Evolutionary conservation across 352 stramenopile genomes (phyloP), one percentile per base, ranked within the genome.

Genomic region (Peronospora tabacina): DNA sequence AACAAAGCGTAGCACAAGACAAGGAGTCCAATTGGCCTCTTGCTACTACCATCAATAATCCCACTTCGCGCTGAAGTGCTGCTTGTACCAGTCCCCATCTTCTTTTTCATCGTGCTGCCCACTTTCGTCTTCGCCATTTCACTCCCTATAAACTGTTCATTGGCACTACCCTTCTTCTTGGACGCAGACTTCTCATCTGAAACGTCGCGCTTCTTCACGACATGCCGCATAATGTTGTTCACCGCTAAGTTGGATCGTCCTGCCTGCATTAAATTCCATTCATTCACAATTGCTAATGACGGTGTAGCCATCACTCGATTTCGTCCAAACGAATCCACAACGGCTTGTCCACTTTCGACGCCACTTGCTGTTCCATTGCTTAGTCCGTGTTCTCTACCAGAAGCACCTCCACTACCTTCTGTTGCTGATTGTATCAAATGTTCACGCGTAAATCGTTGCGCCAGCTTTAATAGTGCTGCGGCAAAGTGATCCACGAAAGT

Each of bases 241-340:
- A 90, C 68, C 4, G 78, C 84, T 5, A 94, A 57, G 20, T 70
- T 85, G 19, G 82, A 94, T 13, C 82, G 58, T 3, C 83, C 83
- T 0, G 52, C 55, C 24, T 84, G 69, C 57, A 94, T 78, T 44
- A 78, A 71, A 32, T 86, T 65, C 75, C 82, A 94, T 40, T 94
- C 83, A 41, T 94, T 71, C 3, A 85, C 68, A 28, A 93, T 87
- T 26, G 82, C 83, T 36, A 94, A 63, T 4, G 79, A 84, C 12
- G 83, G 83, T 9, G 83, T 94, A n/a, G 83, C 83, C 83, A 93
- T 91, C 20, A 94, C 82, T 35, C 82, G 76, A 28, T 91, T 85
- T 0, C 79, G 68, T 17, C 70, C 75, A 66, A 87, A 87, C n/a
- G 76, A 83, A 40, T 90, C 80, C 38, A 82, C 70, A 47, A 63